Conservation (phyloP, 768 basidiomycete genomes). For the Lentinus brumalis region DNA sequence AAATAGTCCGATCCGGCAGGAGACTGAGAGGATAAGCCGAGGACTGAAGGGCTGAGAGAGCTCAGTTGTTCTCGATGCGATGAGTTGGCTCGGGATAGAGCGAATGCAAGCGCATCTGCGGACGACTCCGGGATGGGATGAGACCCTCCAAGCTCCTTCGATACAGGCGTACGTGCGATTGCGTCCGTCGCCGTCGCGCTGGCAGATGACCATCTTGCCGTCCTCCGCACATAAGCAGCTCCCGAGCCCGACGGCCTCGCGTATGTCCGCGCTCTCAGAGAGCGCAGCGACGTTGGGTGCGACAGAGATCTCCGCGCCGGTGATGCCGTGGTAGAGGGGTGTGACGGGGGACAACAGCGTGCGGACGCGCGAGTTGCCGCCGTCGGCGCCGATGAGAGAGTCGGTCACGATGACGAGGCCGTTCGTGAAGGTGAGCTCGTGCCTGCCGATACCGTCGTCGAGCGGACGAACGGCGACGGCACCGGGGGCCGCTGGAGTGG, state of each 20-base stretch:
- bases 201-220: conserved; percentile 30
- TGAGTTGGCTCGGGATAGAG: not conserved
- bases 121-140: not conserved
- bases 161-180: conserved; percentile 8
- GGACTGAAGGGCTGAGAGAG: not conserved
- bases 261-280: conserved; percentile 3
- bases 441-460: not conserved
- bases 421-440: not conserved
- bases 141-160: not conserved
- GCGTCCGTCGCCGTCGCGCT: conserved; percentile 35
- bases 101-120: not conserved
- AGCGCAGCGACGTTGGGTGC: conserved; percentile 11
- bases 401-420: conserved; percentile 7
- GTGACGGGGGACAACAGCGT: conserved; percentile 31
- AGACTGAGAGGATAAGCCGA: not conserved
- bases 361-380: conserved; percentile 43
- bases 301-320: conserved; percentile 25
- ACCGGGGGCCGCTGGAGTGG: conserved; percentile 1
- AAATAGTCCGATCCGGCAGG: not conserved
- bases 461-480: conserved; percentile 28
- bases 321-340: conserved; percentile 38
- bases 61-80: not conserved
- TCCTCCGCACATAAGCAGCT: conserved; percentile 30
- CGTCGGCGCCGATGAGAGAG: conserved; percentile 40
- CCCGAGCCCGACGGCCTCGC: conserved; percentile 31